phyloP scores from a whole-genome alignment of 495 filamentous ascomycete genomes.

The Rhizodiscina lignyota region DNA sequence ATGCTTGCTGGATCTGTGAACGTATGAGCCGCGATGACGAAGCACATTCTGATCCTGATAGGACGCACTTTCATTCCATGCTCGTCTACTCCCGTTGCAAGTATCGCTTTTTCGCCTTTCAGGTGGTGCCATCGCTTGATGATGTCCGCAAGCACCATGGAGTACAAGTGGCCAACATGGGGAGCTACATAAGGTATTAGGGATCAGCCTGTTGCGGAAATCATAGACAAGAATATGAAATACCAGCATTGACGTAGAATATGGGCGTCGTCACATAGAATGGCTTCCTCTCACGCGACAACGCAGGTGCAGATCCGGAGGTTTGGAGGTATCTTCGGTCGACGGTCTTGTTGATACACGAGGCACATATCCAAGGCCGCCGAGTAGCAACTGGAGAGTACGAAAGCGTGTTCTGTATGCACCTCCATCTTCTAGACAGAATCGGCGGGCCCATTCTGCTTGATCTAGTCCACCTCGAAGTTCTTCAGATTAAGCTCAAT shows the following conservation, averaged over 20 bases:
- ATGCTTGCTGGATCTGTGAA: constrained; percentile 70
- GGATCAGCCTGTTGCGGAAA: not conserved
- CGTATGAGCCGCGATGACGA: no score
- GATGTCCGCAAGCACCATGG: constrained; percentile 78
- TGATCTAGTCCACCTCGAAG: no score
- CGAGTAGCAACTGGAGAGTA: not conserved
- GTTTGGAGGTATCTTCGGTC: constrained; percentile 1
- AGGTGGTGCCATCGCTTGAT: constrained; percentile 86
- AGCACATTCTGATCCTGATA: no score
- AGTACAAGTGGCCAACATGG: constrained; percentile 89
- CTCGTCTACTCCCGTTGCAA: constrained; percentile 92
- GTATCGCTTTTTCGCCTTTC: constrained; percentile 48
- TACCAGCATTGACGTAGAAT: constrained; percentile 97
- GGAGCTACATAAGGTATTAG: constrained; percentile 39
- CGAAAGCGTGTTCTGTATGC: not conserved
- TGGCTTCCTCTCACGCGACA: constrained; percentile 39
- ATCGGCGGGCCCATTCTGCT: not conserved
- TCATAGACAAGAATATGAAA: constrained; percentile 3
- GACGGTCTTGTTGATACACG: not conserved
- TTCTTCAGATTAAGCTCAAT: no score
- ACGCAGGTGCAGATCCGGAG: not conserved
- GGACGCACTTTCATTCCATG: constrained; percentile 95
- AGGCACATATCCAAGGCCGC: not conserved
- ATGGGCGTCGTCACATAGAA: constrained; percentile 96
- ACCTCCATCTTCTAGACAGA: not conserved